phyloP scores from a whole-genome alignment of 305 asterid genomes.

The Ilex paraguariensis region DNA sequence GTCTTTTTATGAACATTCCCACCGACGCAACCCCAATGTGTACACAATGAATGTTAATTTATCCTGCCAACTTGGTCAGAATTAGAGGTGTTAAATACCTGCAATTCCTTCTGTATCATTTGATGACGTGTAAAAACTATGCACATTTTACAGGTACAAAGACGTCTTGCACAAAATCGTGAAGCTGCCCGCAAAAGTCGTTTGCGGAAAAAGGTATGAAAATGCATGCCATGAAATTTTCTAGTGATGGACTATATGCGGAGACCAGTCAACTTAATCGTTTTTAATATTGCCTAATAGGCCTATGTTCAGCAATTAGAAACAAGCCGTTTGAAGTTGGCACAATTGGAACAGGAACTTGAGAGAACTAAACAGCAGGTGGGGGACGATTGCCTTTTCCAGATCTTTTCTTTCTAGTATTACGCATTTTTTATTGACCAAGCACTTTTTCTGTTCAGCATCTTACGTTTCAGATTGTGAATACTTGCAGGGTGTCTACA shows the following conservation, averaged over 20 bases:
- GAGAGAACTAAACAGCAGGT: slow-evolving; percentile 79
- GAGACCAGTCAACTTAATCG: slow-evolving; percentile 1
- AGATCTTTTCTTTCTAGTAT: neutral
- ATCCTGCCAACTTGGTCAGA: too few relatives aligned
- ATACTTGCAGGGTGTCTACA: slow-evolving; percentile 48
- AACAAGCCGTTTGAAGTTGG: slow-evolving; percentile 80
- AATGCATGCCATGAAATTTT: neutral
- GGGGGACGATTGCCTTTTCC: neutral
- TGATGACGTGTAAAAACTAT: too few relatives aligned
- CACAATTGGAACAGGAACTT: slow-evolving; percentile 78
- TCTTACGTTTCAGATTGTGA: neutral
- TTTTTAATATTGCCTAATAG: slow-evolving; percentile 22
- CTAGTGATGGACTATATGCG: neutral
- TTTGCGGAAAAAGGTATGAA: slow-evolving; percentile 69
- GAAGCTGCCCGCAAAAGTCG: slow-evolving; percentile 95
- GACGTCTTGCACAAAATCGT: slow-evolving; percentile 91
- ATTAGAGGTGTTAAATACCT: too few relatives aligned
- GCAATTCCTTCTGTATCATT: too few relatives aligned
- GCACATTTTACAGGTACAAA: slow-evolving; percentile 39
- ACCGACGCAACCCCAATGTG: too few relatives aligned
- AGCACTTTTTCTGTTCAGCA: neutral
- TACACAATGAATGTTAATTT: too few relatives aligned
- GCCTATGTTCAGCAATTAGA: slow-evolving; percentile 92
- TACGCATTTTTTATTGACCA: neutral
- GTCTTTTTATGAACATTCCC: too few relatives aligned